Evolutionary conservation across 306 rosid genomes (phyloP).

Genomic region (Ormosia emarginata): DNA sequence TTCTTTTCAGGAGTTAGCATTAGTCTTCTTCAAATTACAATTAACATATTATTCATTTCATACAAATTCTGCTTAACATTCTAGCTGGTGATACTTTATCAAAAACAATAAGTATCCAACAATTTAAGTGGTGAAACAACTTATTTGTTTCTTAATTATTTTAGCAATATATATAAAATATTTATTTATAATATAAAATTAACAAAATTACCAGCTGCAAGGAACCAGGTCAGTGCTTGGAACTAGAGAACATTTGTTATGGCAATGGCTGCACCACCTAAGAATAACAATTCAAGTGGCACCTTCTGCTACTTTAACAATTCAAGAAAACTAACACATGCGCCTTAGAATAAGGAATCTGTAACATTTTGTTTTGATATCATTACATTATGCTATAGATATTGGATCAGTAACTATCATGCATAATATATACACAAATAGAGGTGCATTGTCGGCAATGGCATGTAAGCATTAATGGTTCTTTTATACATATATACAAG

Average conservation of each 20-base stretch:
- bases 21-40: constrained; percentile 1
- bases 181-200: background rate
- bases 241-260: background rate
- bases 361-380: background rate
- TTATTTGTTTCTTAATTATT: background rate
- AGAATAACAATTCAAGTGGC: background rate
- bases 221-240: background rate
- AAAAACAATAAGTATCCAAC: background rate
- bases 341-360: background rate
- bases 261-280: background rate
- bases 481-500: background rate
- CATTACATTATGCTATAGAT: constrained; percentile 1
- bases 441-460: constrained; percentile 13
- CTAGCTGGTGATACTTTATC: background rate
- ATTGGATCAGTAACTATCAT: constrained; percentile 27
- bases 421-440: background rate
- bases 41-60: background rate
- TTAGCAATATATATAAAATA: background rate
- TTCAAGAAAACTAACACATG: constrained; percentile 16
- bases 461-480: background rate
- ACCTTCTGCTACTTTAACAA: constrained; percentile 1
- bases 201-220: background rate
- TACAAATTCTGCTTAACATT: background rate
- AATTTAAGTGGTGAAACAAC: background rate
- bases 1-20: background rate